Conservation (phyloP, 2,329 filamentous ascomycete genomes). For the Fusarium coicis region DNA sequence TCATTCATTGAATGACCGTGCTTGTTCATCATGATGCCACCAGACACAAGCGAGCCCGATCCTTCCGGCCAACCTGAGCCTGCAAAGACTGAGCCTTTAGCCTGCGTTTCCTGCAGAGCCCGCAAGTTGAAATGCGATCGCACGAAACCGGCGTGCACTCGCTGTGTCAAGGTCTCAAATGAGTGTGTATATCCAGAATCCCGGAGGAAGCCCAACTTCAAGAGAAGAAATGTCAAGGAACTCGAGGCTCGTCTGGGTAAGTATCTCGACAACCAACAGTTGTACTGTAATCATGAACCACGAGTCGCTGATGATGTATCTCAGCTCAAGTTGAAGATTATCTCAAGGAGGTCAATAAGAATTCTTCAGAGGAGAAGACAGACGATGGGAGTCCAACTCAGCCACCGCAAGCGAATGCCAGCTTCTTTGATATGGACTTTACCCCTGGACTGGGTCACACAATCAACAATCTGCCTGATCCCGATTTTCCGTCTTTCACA, state of each 20-base stretch:
- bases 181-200: conserved; percentile 91
- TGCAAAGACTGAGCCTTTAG: conserved; percentile 63
- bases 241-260: conserved; percentile 89
- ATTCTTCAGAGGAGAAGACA: conserved; percentile 37
- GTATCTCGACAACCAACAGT: conserved; percentile 56
- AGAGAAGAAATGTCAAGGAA: conserved; percentile 89
- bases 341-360: conserved; percentile 71
- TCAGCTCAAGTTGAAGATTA: conserved; percentile 84
- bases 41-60: conserved; percentile 39
- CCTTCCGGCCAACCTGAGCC: conserved; percentile 25
- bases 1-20: conserved; percentile 26
- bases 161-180: conserved; percentile 78
- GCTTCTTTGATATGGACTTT: conserved; percentile 22
- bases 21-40: conserved; percentile 26
- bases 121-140: conserved; percentile 92
- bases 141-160: conserved; percentile 79
- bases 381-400: conserved; percentile 42
- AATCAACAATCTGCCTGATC: conserved; percentile 2
- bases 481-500: conserved; percentile 26
- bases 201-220: conserved; percentile 86
- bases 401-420: conserved; percentile 18
- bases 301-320: conserved; percentile 14
- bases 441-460: conserved; percentile 5
- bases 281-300: conserved; percentile 31
- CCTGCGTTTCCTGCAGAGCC: conserved; percentile 84